A percentile compares a stretch with the other conserved stretches of the same genome.
phyloP scores from a whole-genome alignment of 2,329 filamentous ascomycete species.

The Nannizzia gypsea region DNA sequence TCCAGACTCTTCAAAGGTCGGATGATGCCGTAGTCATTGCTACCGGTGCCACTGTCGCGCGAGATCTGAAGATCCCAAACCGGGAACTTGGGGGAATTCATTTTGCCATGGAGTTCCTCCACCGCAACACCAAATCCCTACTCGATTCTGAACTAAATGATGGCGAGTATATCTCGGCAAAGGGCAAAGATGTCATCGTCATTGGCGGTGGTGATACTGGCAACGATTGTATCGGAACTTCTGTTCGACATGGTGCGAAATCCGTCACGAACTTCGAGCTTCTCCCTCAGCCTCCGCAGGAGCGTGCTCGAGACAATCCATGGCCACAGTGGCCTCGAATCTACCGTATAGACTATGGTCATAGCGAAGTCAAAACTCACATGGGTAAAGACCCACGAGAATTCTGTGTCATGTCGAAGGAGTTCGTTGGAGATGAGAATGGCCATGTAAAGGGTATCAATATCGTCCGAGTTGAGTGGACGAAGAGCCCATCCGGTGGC shows the following conservation, averaged over 20 bases:
- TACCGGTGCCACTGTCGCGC: slow-evolving; percentile 83
- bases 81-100: slow-evolving; percentile 83
- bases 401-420: slow-evolving; percentile 96
- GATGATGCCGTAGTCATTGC: slow-evolving; percentile 82
- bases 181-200: slow-evolving; percentile 90
- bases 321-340: slow-evolving; percentile 98
- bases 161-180: slow-evolving; percentile 79
- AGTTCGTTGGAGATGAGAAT: slow-evolving; percentile 79
- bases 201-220: slow-evolving; percentile 97
- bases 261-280: slow-evolving; percentile 95
- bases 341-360: slow-evolving; percentile 96
- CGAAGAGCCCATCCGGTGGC: slow-evolving; percentile 72
- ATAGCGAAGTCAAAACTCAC: slow-evolving; percentile 90
- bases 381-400: slow-evolving; percentile 93
- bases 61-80: slow-evolving; percentile 81
- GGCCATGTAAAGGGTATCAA: slow-evolving; percentile 93
- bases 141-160: slow-evolving; percentile 82
- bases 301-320: slow-evolving; percentile 87
- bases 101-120: slow-evolving; percentile 94
- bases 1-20: slow-evolving; percentile 59
- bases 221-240: slow-evolving; percentile 96
- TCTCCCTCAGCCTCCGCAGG: slow-evolving; percentile 77
- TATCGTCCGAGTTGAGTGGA: slow-evolving; percentile 92
- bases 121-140: slow-evolving; percentile 95
- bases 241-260: slow-evolving; percentile 87